Evolutionary conservation across 495 filamentous ascomycete genomes (phyloP).

Genomic region (Aspergillus haitiensis): DNA sequence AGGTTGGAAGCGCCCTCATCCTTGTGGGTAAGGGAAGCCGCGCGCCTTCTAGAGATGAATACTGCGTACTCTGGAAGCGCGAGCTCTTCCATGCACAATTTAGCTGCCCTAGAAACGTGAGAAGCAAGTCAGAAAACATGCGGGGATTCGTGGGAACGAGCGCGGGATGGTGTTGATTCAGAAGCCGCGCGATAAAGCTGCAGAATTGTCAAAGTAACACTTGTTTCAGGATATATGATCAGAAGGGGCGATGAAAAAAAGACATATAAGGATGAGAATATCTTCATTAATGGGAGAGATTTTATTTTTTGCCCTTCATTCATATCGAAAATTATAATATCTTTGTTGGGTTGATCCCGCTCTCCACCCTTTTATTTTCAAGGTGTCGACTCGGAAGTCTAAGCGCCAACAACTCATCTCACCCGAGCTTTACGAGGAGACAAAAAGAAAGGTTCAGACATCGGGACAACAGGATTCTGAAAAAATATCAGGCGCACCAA

Average conservation of each 20-base stretch:
- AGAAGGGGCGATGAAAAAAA: not conserved
- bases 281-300: not conserved
- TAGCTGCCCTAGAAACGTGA: not conserved
- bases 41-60: not conserved
- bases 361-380: not conserved
- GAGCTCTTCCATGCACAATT: not conserved
- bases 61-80: not conserved
- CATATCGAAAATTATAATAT: not conserved
- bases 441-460: not conserved
- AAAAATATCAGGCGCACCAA: not conserved
- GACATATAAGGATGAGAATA: not conserved
- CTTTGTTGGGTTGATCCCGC: not conserved
- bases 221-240: not conserved
- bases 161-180: not conserved
- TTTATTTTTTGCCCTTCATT: not conserved
- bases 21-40: slow-evolving; percentile 4
- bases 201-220: not conserved
- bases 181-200: slow-evolving; percentile 5
- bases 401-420: not conserved
- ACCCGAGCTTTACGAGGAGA: not conserved
- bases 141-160: not conserved
- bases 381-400: not conserved
- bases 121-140: not conserved
- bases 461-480: too few relatives aligned
- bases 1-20: not conserved